Evolutionary conservation across 495 filamentous ascomycete species (phyloP), one percentile per base, ranked within the genome.

Genomic region (Trichoderma gamsii): DNA sequence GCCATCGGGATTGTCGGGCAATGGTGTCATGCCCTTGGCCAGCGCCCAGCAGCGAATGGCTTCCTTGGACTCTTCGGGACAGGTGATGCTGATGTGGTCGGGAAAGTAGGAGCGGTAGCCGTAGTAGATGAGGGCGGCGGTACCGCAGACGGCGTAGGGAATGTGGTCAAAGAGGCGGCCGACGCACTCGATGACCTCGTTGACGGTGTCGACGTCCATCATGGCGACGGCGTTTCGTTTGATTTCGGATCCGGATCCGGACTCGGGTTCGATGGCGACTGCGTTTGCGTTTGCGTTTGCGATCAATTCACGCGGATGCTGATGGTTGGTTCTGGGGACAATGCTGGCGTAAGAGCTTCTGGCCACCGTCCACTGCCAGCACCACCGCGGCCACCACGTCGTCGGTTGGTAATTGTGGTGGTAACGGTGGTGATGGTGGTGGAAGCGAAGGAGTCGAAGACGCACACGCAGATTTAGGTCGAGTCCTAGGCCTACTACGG

Each of bases 81-180:
- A 79, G 49, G 77, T 64, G 32, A 82, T 69, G 12, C 70, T 75
- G 27, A 80, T 68, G 13, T 73, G 66, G 9, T 44, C 63, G 0
- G 73, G 72, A 0, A 51, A 49, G 2, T 72, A 68, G n/a, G 65
- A 59, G 4, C 69, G 49, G 64, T 71, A 75, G 16, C 78, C 79
- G 73, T 78, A 76, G n/a, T 74, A 73, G 9, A 69, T 67, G 5
- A 82, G 72, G 27, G 78, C 78, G 3, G 71, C 74, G 13, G 75
- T 76, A 4, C 80, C 79, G 68, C 73, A 73, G 35, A 82, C 75
- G 7, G 74, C 77, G 74, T 81, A 82, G 32, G 72, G 76, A 5
- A 77, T 75, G 68, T 81, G 77, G 3, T 52, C 32, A 13, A 80
- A 68, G 1, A 72, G 69, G 0, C 63, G 61, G 69, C 79, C 72